phyloP scores from a whole-genome alignment of 345 rosid genomes.

The Gossypium arboreum region DNA sequence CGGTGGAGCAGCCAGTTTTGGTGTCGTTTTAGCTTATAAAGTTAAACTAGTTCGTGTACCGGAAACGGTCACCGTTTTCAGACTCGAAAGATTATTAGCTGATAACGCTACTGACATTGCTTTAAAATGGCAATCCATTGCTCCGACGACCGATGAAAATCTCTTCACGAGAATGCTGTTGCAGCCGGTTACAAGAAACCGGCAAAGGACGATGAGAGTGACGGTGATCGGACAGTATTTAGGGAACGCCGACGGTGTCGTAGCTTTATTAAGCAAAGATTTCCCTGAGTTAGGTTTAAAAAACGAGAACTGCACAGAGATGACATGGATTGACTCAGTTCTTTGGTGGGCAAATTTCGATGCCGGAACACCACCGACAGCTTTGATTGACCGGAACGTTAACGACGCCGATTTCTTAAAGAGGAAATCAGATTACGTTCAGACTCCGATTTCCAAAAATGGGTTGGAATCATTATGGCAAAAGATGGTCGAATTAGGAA shows the following conservation, averaged over 20 bases:
- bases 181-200: neutral
- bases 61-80: conserved; percentile 29
- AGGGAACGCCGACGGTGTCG: neutral
- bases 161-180: neutral
- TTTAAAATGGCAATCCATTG: neutral
- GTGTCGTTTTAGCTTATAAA: conserved; percentile 35
- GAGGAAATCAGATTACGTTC: conserved; percentile 7
- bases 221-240: neutral
- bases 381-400: neutral
- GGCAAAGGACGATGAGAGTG: neutral
- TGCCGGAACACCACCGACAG: neutral
- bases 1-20: conserved; percentile 41
- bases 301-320: neutral
- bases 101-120: neutral
- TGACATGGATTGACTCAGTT: neutral
- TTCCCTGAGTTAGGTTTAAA: neutral
- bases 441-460: neutral
- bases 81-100: conserved; percentile 4
- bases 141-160: neutral
- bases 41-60: conserved; percentile 34
- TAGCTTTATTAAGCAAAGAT: neutral
- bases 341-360: neutral
- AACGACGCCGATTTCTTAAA: neutral
- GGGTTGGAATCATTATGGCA: neutral
- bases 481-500: neutral